These are phyloP conservation scores for Ganoderma lucidum DNA, from an alignment of 1,284 basidiomycete genomes.

Conservation along the genomic window DNA sequence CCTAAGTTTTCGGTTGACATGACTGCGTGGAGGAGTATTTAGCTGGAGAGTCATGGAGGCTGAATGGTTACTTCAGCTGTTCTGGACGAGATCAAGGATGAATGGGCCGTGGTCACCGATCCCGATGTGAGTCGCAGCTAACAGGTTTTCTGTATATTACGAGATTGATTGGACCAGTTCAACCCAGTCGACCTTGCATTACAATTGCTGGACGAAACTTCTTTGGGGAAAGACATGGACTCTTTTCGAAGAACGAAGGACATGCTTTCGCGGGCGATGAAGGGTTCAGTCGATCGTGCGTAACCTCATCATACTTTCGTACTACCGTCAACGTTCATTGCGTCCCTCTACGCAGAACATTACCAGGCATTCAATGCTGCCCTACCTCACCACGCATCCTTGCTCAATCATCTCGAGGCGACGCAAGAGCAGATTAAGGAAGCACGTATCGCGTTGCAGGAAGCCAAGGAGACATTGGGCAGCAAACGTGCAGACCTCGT, in stretches of 20 bases:
- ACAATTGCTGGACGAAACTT: constrained; percentile 80
- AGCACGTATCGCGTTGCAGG: constrained; percentile 77
- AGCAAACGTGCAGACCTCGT: constrained; percentile 86
- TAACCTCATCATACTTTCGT: constrained; percentile 25
- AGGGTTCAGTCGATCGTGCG: constrained; percentile 87
- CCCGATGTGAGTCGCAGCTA: constrained; percentile 68
- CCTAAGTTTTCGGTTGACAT: background rate
- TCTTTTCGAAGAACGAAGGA: constrained; percentile 81
- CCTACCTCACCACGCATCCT: constrained; percentile 85
- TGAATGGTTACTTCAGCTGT: constrained; percentile 61
- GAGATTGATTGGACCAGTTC: constrained; percentile 62
- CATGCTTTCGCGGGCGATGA: constrained; percentile 79
- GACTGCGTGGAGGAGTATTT: background rate
- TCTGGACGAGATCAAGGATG: constrained; percentile 84
- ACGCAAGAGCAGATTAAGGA: constrained; percentile 79
- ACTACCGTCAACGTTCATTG: background rate
- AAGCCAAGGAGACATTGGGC: constrained; percentile 81
- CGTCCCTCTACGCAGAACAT: constrained; percentile 62
- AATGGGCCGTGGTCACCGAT: constrained; percentile 90
- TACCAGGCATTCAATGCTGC: constrained; percentile 93
- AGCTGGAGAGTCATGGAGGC: background rate
- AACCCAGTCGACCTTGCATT: constrained; percentile 92
- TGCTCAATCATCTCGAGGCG: constrained; percentile 73
- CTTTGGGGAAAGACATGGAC: constrained; percentile 73
- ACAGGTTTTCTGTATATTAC: constrained; percentile 17